phyloP scores from a whole-genome alignment of 2,329 filamentous ascomycete species.

The Alternaria ventricosa region DNA sequence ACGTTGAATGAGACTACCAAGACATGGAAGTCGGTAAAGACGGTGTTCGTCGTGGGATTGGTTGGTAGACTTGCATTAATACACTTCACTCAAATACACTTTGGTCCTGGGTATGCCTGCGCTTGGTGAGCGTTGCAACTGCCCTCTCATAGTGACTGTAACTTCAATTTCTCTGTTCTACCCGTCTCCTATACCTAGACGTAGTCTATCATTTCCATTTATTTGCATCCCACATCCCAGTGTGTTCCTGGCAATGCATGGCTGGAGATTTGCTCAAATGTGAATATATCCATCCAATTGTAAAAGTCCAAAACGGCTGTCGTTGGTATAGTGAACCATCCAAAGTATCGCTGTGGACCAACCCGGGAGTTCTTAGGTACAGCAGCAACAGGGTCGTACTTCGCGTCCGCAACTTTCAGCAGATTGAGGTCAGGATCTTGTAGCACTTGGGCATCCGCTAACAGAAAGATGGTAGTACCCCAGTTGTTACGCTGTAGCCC shows the following conservation, averaged over 20 bases:
- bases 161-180: neutral
- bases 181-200: accelerated
- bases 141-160: neutral
- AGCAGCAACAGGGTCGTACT: neutral
- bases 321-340: neutral
- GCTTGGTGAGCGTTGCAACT: neutral
- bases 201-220: neutral
- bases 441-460: neutral
- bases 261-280: too few species aligned
- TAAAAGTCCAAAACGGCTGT: neutral
- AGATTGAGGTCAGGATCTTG: neutral
- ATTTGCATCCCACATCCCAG: neutral
- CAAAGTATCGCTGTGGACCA: neutral
- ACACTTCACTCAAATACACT: neutral
- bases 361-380: neutral
- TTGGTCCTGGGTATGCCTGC: neutral
- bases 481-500: neutral
- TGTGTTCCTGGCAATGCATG: too few species aligned
- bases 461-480: neutral
- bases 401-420: neutral
- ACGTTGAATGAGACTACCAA: neutral
- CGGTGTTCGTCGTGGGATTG: neutral
- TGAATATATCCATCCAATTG: too few species aligned
- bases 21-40: neutral
- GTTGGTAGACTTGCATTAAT: neutral